Evolutionary conservation across 2,329 filamentous ascomycete species (phyloP).

Genomic region (Fonsecaea nubica): DNA sequence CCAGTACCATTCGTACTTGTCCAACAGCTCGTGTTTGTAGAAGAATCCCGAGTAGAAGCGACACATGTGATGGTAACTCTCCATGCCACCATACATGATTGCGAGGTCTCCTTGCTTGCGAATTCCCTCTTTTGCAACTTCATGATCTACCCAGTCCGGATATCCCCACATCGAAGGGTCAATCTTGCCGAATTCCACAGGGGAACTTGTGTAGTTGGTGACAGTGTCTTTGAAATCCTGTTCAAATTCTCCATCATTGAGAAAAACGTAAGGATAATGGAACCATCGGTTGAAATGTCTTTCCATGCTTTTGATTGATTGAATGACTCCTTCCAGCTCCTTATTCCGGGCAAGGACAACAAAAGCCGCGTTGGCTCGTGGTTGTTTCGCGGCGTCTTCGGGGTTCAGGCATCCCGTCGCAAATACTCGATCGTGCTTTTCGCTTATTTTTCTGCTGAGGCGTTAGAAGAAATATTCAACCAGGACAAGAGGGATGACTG

Average conservation of each 20-base stretch:
- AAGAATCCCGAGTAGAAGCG: slow-evolving; percentile 99
- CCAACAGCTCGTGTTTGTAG: slow-evolving; percentile 92
- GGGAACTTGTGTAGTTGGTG: slow-evolving; percentile 83
- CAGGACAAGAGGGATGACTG: slow-evolving; percentile 26
- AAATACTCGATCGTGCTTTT: slow-evolving; percentile 97
- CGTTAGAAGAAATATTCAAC: slow-evolving; percentile 17
- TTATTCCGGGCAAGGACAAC: slow-evolving; percentile 96
- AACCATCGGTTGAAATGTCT: slow-evolving; percentile 99
- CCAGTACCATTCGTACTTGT: slow-evolving; percentile 99
- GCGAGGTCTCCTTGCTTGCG: slow-evolving; percentile 94
- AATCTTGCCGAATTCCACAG: slow-evolving; percentile 94
- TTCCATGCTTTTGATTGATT: slow-evolving; percentile 97
- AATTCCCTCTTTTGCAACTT: slow-evolving; percentile 94
- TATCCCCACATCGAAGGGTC: slow-evolving; percentile 92
- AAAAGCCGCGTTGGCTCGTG: slow-evolving; percentile 91
- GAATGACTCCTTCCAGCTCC: slow-evolving; percentile 92
- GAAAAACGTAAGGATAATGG: slow-evolving; percentile 96
- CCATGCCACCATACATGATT: slow-evolving; percentile 99
- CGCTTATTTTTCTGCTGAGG: slow-evolving; percentile 81
- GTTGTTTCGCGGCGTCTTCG: slow-evolving; percentile 73
- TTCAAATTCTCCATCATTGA: slow-evolving; percentile 98
- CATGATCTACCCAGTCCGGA: slow-evolving; percentile 93
- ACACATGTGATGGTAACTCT: slow-evolving; percentile 99
- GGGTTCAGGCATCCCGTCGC: slow-evolving; percentile 83
- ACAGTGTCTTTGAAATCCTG: slow-evolving; percentile 88